These are phyloP conservation scores for Chlamydomonas eustigma DNA, from an alignment of 139 green algal species.

Conservation along the genomic window DNA sequence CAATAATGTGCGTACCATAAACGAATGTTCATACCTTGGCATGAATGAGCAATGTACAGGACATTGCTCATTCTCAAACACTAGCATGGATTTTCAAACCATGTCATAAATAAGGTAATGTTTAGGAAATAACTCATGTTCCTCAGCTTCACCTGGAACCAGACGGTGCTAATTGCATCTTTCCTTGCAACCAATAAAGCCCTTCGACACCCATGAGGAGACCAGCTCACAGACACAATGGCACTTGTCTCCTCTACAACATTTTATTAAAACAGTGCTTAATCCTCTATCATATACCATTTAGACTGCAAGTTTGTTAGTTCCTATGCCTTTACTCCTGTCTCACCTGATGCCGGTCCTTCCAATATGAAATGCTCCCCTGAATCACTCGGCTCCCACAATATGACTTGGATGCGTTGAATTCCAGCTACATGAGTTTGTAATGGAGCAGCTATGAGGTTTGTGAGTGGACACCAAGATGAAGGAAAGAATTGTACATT, in stretches of 20 bases:
- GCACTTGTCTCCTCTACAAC: no score
- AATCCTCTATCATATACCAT: not conserved
- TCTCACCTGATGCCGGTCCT: not conserved
- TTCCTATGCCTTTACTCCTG: not conserved
- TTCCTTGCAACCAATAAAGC: not conserved
- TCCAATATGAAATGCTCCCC: not conserved
- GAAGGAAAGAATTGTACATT: no score
- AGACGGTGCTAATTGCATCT: not conserved
- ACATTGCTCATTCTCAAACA: no score
- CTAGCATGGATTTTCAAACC: no score
- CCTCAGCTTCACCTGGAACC: constrained; percentile 6
- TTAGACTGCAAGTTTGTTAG: not conserved
- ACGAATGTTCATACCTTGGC: no score
- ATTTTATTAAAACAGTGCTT: not conserved
- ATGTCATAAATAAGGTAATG: no score
- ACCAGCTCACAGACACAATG: not conserved
- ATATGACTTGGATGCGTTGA: not conserved
- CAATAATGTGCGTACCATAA: no score
- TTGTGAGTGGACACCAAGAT: no score
- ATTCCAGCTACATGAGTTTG: no score
- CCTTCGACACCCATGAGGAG: not conserved
- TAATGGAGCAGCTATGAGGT: no score
- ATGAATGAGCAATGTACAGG: no score
- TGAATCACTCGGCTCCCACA: not conserved
- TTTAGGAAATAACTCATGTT: no score